A percentile compares a stretch with the other conserved stretches of the same genome.
Evolutionary conservation across 78 protist species (phyloP).

Genomic region (Guillardia theta): DNA sequence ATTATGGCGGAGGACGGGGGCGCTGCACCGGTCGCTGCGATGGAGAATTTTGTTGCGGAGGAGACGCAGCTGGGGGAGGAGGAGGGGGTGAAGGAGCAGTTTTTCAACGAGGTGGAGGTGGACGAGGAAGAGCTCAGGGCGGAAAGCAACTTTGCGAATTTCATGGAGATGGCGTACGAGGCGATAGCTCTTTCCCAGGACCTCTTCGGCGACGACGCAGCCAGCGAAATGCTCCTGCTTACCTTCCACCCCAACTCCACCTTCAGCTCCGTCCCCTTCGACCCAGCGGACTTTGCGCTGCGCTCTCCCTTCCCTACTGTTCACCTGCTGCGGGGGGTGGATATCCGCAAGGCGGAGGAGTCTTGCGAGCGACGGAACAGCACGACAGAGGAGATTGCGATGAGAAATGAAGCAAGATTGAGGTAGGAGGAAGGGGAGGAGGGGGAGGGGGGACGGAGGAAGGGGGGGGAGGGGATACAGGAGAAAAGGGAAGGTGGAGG

Average conservation of each 20-base stretch:
- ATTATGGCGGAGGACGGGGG: too few species aligned
- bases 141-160: background rate
- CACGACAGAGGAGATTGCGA: background rate
- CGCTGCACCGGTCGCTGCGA: background rate
- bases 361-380: background rate
- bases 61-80: background rate
- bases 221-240: background rate
- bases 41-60: background rate
- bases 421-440: background rate
- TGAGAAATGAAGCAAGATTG: background rate
- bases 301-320: background rate
- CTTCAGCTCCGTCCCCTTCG: background rate
- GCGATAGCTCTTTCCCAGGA: background rate
- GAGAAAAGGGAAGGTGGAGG: background rate
- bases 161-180: background rate
- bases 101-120: too few species aligned
- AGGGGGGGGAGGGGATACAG: background rate
- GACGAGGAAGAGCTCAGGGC: too few species aligned
- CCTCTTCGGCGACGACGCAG: background rate
- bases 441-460: background rate
- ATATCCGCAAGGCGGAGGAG: background rate
- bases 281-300: background rate
- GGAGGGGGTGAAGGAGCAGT: background rate
- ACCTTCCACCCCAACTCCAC: constrained; percentile 1
- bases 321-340: background rate